Percentiles rank a stretch among this genome's conserved stretches.
Conservation (phyloP, 306 rosid species). For the Luffa aegyptiaca region DNA sequence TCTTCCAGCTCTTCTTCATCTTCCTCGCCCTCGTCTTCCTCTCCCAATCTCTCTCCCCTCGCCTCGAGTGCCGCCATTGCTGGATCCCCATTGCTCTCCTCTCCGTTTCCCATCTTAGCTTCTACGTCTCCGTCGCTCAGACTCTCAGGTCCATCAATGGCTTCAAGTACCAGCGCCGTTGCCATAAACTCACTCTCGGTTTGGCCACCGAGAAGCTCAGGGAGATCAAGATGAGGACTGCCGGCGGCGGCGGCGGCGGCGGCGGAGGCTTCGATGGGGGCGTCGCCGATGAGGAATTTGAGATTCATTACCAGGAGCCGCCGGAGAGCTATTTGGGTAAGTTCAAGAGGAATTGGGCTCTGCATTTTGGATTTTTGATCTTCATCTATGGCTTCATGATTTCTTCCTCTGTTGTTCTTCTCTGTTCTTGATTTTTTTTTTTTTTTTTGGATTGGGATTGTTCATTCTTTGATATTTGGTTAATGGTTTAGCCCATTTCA, state of each 20-base stretch:
- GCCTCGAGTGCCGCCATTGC: constrained; percentile 82
- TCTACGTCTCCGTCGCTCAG: constrained; percentile 85
- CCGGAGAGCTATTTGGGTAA: constrained; percentile 76
- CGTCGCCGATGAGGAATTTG: constrained; percentile 46
- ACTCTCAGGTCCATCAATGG: constrained; percentile 79
- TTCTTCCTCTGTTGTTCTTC: constrained; percentile 78
- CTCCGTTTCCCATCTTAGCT: constrained; percentile 70
- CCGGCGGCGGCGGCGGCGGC: constrained; percentile 9
- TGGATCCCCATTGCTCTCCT: constrained; percentile 87
- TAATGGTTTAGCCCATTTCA: neutral
- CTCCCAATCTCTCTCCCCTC: constrained; percentile 30
- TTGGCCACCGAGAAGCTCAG: constrained; percentile 72
- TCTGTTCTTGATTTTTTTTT: constrained; percentile 34
- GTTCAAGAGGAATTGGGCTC: constrained; percentile 96
- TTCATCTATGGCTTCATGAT: constrained; percentile 61
- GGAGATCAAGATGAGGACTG: constrained; percentile 42
- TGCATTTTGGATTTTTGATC: constrained; percentile 78
- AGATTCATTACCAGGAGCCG: constrained; percentile 89
- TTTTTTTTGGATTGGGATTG: neutral
- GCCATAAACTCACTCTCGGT: constrained; percentile 89
- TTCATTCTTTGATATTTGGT: neutral
- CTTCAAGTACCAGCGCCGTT: constrained; percentile 87
- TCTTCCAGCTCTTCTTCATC: constrained; percentile 69
- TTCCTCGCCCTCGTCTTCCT: constrained; percentile 48
- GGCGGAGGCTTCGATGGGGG: constrained; percentile 14